Evolutionary conservation across 73 alveolate species (phyloP).

Genomic region (Paramecium caudatum): DNA sequence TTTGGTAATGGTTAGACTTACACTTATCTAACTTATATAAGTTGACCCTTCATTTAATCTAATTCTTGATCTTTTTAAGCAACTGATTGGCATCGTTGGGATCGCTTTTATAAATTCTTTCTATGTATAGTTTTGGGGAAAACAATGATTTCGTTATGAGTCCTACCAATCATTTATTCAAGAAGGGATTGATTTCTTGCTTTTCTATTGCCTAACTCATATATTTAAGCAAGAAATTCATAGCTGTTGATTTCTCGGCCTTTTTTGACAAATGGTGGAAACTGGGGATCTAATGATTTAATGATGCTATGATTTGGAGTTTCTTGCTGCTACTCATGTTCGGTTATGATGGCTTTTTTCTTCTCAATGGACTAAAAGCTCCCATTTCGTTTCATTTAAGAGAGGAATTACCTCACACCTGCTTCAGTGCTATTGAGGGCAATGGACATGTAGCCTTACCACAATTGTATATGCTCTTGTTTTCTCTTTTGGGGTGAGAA

Average conservation of each 20-base stretch:
- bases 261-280: conserved; percentile 37
- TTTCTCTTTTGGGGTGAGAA: conserved; percentile 2
- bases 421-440: conserved; percentile 50
- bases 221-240: conserved; percentile 26
- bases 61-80: conserved; percentile 50
- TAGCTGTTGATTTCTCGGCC: conserved; percentile 21
- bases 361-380: conserved; percentile 40
- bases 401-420: conserved; percentile 47
- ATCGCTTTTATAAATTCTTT: neutral
- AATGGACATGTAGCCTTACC: conserved; percentile 56
- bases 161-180: conserved; percentile 42
- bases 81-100: conserved; percentile 45
- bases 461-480: neutral
- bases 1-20: conserved; percentile 22
- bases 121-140: conserved; percentile 29
- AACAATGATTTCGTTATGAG: neutral
- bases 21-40: conserved; percentile 41
- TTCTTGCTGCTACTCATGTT: neutral
- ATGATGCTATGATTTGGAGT: conserved; percentile 42
- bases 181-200: conserved; percentile 49
- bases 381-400: conserved; percentile 52
- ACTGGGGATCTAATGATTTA: conserved; percentile 19
- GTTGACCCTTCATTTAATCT: conserved; percentile 42
- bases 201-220: conserved; percentile 43
- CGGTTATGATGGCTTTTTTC: conserved; percentile 21